A percentile compares a stretch with the other conserved stretches of the same genome.
Conservation (phyloP, 2,329 filamentous ascomycete species). For the Pochonia chlamydosporia region DNA sequence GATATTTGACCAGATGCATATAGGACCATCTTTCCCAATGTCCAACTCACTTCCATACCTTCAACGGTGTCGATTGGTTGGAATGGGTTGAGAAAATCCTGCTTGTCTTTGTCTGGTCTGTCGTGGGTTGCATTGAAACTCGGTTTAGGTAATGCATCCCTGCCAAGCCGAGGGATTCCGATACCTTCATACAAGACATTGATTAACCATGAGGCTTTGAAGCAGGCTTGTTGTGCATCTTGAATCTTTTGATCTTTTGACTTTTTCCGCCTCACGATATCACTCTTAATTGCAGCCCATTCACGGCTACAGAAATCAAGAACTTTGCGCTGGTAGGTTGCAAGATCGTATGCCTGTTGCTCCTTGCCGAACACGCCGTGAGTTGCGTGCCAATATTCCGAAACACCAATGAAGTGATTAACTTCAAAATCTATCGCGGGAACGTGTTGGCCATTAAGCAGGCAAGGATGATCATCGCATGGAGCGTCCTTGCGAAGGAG, state of each 20-base stretch:
- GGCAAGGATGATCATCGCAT: conserved; percentile 76
- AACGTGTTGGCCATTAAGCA: conserved; percentile 86
- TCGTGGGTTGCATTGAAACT: conserved; percentile 68
- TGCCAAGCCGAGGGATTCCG: conserved; percentile 77
- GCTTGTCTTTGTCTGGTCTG: conserved; percentile 60
- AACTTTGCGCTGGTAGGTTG: conserved; percentile 81
- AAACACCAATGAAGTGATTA: conserved; percentile 96
- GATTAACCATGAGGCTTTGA: conserved; percentile 97
- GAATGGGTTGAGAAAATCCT: conserved; percentile 78
- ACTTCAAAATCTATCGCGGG: conserved; percentile 95
- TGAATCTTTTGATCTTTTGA: conserved; percentile 71
- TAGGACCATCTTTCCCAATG: conserved; percentile 89
- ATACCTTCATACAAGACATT: conserved; percentile 95
- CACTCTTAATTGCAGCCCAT: conserved; percentile 70
- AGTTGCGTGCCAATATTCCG: conserved; percentile 98
- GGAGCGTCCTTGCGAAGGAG: conserved; percentile 83
- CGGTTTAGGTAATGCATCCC: conserved; percentile 55
- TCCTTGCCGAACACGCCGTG: conserved; percentile 83
- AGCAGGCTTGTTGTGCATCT: conserved; percentile 82
- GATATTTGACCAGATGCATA: conserved; percentile 89
- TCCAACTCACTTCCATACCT: conserved; percentile 93
- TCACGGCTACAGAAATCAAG: conserved; percentile 77
- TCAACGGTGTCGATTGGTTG: conserved; percentile 90
- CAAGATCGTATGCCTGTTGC: conserved; percentile 82
- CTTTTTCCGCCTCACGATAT: conserved; percentile 61